Evolutionary conservation across 495 filamentous ascomycete species (phyloP).

Genomic region (Hypoxylon cercidicola): DNA sequence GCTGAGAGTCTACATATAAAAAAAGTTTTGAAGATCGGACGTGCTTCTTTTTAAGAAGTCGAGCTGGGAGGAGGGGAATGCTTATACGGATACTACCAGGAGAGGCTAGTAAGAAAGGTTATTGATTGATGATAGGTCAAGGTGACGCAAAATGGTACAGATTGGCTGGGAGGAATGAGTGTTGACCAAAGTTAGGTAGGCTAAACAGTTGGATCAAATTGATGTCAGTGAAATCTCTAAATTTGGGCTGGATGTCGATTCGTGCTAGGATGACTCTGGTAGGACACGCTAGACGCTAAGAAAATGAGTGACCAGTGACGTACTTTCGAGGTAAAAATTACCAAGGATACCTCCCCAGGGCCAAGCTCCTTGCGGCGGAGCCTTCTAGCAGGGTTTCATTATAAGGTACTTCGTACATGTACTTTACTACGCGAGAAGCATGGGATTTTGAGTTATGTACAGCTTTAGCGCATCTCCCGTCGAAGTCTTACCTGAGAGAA

Average conservation of each 20-base stretch:
- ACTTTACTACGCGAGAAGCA: no score
- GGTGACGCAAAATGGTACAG: conserved; percentile 36
- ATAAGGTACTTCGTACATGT: conserved; percentile 1
- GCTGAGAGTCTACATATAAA: conserved; percentile 20
- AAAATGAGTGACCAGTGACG: conserved; percentile 36
- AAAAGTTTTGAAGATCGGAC: conserved; percentile 40
- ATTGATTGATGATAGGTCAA: conserved; percentile 24
- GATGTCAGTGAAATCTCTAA: conserved; percentile 37
- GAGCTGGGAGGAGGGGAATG: conserved; percentile 37
- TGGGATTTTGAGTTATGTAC: no score
- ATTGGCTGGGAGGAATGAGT: conserved; percentile 12
- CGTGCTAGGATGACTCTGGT: conserved; percentile 20
- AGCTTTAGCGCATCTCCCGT: conserved; percentile 21
- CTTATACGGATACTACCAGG: conserved; percentile 33
- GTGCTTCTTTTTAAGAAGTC: conserved; percentile 32
- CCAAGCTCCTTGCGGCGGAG: conserved; percentile 6
- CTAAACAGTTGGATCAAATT: conserved; percentile 36
- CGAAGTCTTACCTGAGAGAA: conserved; percentile 8
- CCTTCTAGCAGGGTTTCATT: conserved; percentile 14
- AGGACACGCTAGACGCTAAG: conserved; percentile 25
- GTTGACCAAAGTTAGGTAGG: conserved; percentile 31
- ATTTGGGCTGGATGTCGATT: conserved; percentile 29
- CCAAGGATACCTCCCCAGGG: conserved; percentile 22
- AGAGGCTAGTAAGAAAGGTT: conserved; percentile 32
- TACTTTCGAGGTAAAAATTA: conserved; percentile 31